Conservation (phyloP, 2,329 filamentous ascomycete species). For the Aspergillus jensenii region DNA sequence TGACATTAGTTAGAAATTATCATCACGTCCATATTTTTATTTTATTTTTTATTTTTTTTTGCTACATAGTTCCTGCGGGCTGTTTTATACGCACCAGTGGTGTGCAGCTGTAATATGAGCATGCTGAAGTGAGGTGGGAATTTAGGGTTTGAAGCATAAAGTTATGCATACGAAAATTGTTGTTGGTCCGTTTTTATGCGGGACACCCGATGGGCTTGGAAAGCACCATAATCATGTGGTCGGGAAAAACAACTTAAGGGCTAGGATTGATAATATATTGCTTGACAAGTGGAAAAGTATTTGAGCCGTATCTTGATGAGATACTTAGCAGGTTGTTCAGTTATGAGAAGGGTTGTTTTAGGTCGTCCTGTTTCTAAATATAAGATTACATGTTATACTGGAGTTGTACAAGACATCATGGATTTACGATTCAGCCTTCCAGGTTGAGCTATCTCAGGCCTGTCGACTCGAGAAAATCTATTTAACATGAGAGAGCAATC, state of each 20-base stretch:
- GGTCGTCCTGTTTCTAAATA: constrained; percentile 7
- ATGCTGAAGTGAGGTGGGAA: neutral
- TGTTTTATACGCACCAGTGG: no score
- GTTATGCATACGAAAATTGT: neutral
- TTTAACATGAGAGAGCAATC: no score
- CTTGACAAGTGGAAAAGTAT: neutral
- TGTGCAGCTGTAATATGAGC: no score
- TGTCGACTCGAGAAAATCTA: no score
- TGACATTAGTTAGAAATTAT: no score
- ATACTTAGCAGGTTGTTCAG: neutral
- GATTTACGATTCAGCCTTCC: no score
- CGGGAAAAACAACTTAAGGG: neutral
- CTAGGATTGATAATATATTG: neutral
- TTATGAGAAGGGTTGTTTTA: neutral
- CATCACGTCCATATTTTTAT: no score
- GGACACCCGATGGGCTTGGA: neutral
- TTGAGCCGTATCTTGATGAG: neutral
- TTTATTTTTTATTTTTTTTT: no score
- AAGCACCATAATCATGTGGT: neutral
- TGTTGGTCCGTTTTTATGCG: neutral
- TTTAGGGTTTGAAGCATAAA: constrained; percentile 1
- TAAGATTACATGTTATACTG: constrained; percentile 1
- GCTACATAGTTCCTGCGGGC: neutral
- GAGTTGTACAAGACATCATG: neutral
- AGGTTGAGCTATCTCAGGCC: no score